These are phyloP conservation scores for Dryas integrifolia DNA, from an alignment of 331 rosid species.

Conservation along the genomic window DNA sequence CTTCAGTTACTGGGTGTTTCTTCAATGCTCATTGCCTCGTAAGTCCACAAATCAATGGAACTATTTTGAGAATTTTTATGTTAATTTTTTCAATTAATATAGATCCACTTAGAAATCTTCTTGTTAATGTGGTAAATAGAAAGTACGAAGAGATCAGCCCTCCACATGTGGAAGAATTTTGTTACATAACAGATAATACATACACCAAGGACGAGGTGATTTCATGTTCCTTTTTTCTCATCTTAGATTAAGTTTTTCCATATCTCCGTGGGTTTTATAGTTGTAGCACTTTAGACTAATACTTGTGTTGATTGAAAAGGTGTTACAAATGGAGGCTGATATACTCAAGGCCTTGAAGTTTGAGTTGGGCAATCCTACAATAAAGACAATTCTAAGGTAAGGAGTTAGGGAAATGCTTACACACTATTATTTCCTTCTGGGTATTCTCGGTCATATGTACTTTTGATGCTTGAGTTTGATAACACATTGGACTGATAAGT, in stretches of 20 bases:
- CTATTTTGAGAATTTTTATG: background rate
- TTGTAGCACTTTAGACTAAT: background rate
- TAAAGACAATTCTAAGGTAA: slow-evolving; percentile 75
- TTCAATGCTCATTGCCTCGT: slow-evolving; percentile 84
- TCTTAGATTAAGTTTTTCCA: background rate
- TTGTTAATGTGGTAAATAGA: slow-evolving; percentile 36
- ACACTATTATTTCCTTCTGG: background rate
- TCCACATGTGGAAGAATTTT: slow-evolving; percentile 74
- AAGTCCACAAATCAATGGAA: slow-evolving; percentile 27
- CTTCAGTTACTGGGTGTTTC: slow-evolving; percentile 79
- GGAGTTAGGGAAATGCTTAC: background rate
- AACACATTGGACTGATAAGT: slow-evolving; percentile 15
- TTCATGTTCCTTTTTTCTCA: background rate
- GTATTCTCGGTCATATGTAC: background rate
- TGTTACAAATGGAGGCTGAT: slow-evolving; percentile 79
- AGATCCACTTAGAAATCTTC: background rate
- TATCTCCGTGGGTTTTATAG: background rate
- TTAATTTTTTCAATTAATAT: background rate
- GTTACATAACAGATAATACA: slow-evolving; percentile 72
- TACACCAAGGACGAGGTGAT: slow-evolving; percentile 71
- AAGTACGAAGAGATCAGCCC: slow-evolving; percentile 89
- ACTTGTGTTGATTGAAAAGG: slow-evolving; percentile 36
- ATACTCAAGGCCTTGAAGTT: slow-evolving; percentile 65
- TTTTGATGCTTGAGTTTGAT: background rate
- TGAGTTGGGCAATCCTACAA: slow-evolving; percentile 88